Evolutionary conservation across 148 eudicot species (phyloP).

Genomic region (Salicornia ramosissima): DNA sequence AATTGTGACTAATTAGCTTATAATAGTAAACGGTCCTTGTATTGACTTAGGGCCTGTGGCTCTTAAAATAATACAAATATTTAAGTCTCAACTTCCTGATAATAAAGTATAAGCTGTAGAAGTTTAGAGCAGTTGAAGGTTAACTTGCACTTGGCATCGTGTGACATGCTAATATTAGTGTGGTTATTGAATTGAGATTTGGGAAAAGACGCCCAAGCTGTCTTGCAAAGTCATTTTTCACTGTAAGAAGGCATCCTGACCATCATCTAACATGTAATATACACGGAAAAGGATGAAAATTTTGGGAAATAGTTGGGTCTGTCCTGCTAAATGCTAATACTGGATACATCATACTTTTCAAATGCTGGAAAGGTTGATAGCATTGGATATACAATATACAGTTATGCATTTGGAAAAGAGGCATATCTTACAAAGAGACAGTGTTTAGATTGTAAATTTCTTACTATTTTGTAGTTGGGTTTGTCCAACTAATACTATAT

Average conservation of each 20-base stretch:
- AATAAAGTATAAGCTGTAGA: neutral
- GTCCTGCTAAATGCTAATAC: no score
- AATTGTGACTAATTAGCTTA: no score
- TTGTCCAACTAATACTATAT: no score
- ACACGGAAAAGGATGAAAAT: no score
- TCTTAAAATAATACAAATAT: no score
- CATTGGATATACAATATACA: no score
- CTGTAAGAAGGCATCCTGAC: neutral
- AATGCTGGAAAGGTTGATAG: no score
- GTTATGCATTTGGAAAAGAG: neutral
- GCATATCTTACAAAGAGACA: neutral
- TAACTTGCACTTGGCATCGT: neutral
- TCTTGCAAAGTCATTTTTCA: neutral
- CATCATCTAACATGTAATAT: neutral
- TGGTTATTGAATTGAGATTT: neutral
- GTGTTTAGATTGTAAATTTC: neutral
- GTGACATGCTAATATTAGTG: neutral
- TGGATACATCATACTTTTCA: no score
- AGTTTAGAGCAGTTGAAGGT: neutral
- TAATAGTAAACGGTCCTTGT: no score
- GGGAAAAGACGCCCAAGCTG: neutral
- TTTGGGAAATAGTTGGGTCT: no score
- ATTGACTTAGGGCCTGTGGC: no score
- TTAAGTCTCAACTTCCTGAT: neutral
- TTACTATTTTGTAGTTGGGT: neutral